A percentile compares a stretch with the other conserved stretches of the same genome.
phyloP scores from a whole-genome alignment of 2,329 filamentous ascomycete genomes.

The Aureobasidium subglaciale region DNA sequence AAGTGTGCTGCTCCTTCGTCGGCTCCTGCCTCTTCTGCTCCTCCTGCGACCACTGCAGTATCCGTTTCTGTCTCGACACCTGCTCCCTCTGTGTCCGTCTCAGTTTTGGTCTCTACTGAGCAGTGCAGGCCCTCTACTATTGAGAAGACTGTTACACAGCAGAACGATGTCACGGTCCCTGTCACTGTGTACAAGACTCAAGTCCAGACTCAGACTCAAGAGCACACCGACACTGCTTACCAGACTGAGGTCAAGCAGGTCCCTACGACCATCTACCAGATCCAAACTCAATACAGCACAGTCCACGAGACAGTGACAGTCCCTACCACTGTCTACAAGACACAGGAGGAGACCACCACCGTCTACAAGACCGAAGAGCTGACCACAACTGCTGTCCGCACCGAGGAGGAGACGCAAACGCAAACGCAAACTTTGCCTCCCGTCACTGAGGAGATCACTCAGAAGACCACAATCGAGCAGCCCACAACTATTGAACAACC shows the following conservation, averaged over 20 bases:
- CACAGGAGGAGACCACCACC: neutral
- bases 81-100: neutral
- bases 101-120: neutral
- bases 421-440: neutral
- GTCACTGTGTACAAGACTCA: neutral
- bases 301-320: slow-evolving; percentile 2
- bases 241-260: neutral
- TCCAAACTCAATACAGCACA: neutral
- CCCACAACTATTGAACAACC: neutral
- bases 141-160: neutral
- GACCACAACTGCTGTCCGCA: neutral
- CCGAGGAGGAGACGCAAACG: neutral
- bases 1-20: slow-evolving; percentile 16
- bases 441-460: neutral
- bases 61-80: neutral
- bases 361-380: neutral
- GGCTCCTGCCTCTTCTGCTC: neutral
- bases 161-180: slow-evolving; percentile 2
- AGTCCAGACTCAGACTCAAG: neutral
- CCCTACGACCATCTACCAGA: slow-evolving; percentile 5
- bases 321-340: slow-evolving; percentile 5
- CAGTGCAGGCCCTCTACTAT: neutral
- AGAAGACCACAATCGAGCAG: neutral
- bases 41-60: neutral
- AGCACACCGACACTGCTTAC: slow-evolving; percentile 3